A percentile compares a stretch with the other conserved stretches of the same genome.
Evolutionary conservation across 495 filamentous ascomycete genomes (phyloP).

Genomic region (Penicillium waksmanii): DNA sequence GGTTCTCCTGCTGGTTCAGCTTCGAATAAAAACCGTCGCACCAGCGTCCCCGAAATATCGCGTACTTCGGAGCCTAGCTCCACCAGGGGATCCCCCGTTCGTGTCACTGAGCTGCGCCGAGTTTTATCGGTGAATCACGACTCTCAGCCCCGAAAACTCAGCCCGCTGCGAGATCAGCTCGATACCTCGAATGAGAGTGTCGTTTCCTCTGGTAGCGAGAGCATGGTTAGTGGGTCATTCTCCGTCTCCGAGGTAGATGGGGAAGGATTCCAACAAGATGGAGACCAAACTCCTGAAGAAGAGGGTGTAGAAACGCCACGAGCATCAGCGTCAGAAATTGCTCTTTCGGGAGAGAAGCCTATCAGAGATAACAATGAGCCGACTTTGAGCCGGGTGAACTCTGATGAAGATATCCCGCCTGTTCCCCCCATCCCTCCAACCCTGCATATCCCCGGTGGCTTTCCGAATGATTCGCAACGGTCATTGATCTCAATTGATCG

Average conservation of each 20-base stretch:
- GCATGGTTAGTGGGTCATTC: conserved; percentile 47
- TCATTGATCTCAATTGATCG: conserved; percentile 31
- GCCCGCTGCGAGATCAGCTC: conserved; percentile 43
- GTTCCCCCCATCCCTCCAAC: conserved; percentile 47
- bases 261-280: conserved; percentile 35
- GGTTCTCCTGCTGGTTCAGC: conserved; percentile 36
- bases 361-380: conserved; percentile 8
- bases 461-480: conserved; percentile 43
- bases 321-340: conserved; percentile 27
- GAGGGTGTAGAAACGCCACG: conserved; percentile 43
- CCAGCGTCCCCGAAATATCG: conserved; percentile 52
- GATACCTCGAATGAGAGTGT: conserved; percentile 42
- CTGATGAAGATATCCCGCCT: conserved; percentile 40
- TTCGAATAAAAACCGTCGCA: conserved; percentile 37
- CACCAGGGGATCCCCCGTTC: conserved; percentile 68
- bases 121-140: conserved; percentile 61
- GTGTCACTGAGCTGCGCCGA: conserved; percentile 84
- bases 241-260: conserved; percentile 42
- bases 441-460: conserved; percentile 42
- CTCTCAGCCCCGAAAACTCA: conserved; percentile 37
- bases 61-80: conserved; percentile 57
- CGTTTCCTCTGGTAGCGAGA: conserved; percentile 50
- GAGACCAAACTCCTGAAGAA: conserved; percentile 21
- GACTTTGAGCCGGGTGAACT: conserved; percentile 14
- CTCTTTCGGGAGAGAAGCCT: conserved; percentile 16